Base-by-base conservation (phyloP, 179 eudicot genomes). In the Monotropa hypopitys region DNA sequence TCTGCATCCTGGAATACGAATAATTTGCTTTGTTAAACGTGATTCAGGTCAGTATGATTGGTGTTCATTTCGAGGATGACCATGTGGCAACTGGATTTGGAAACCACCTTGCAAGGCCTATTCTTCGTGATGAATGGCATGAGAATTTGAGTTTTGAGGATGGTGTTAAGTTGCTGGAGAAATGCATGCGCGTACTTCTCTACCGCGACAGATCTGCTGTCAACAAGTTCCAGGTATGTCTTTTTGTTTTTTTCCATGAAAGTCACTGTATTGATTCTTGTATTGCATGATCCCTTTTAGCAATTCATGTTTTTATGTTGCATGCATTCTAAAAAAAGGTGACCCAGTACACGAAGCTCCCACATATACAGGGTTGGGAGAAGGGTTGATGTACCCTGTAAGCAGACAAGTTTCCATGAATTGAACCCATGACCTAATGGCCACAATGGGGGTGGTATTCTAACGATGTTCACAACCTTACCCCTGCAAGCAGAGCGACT, bases 41-140 rank as follows among this genome's bases (percentile, higher is more conserved):
- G 75, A 66, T 83, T 73, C 82, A 95, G 99, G 99, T 95, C 53
- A 93, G 83, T 79, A 93, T 95, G 98, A 95, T 95, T 80, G 99
- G 99, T 70, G 99, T 95, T n/a, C 97, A 95, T 87, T 95, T 88
- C 66, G 90, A 89, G 86, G 99, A 95, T 76, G 79, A 93, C 80
- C 96, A 95, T 85, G 88, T 93, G 16, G 97, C 97, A 12, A 95
- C 97, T 56, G 99, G 99, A 54, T 95, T 93, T 75, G 99, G 98
- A 11, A 95, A 95, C 85, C 97, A 95, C 84, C 95, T 95, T 13
- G 95, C 97, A 56, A 79, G 88, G 47, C 99, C 99, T n/a, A 88
- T 95, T 82, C 93, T 95, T 49, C 95, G 98, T n/a, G 97, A 90
- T 79, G 98, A 89, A 80, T 95, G 99, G 98, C 84, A 77, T 73